Percentiles rank a stretch among this genome's conserved stretches.
Conservation (phyloP, 208 protist species). For the Trypanosoma cruzi region DNA sequence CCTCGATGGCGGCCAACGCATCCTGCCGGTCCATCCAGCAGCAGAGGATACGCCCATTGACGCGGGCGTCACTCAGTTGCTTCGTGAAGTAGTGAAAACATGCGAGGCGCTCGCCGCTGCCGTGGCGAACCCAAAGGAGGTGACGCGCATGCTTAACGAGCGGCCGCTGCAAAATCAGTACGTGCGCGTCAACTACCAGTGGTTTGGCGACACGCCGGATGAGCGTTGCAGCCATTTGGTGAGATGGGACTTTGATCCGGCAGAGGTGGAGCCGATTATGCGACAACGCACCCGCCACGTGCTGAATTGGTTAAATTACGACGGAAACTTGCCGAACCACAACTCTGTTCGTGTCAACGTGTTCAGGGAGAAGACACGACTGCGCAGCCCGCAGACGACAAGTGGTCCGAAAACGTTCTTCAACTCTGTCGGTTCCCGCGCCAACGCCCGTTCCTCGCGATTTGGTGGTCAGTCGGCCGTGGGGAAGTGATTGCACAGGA, state of each 20-base stretch:
- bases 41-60: conserved; percentile 28
- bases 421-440: conserved; percentile 80
- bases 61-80: conserved; percentile 42
- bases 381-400: conserved; percentile 54
- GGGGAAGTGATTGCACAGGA: conserved; percentile 6
- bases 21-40: conserved; percentile 52
- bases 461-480: conserved; percentile 49
- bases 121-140: conserved; percentile 65
- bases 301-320: conserved; percentile 87
- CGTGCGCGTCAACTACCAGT: conserved; percentile 91
- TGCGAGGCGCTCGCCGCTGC: conserved; percentile 63
- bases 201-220: conserved; percentile 90
- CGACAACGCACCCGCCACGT: conserved; percentile 70
- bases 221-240: conserved; percentile 86
- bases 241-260: conserved; percentile 84
- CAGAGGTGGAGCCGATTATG: conserved; percentile 50
- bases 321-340: conserved; percentile 84
- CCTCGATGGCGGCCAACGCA: conserved; percentile 64
- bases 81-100: conserved; percentile 52
- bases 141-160: conserved; percentile 73
- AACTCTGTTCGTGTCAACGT: conserved; percentile 77
- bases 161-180: conserved; percentile 90
- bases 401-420: conserved; percentile 73
- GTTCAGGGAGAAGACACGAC: conserved; percentile 61
- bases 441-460: conserved; percentile 72